A percentile compares a stretch with the other conserved stretches of the same genome.
These are phyloP conservation scores for Trichocladium antarcticum DNA, from an alignment of 495 filamentous ascomycete genomes.

Conservation along the genomic window DNA sequence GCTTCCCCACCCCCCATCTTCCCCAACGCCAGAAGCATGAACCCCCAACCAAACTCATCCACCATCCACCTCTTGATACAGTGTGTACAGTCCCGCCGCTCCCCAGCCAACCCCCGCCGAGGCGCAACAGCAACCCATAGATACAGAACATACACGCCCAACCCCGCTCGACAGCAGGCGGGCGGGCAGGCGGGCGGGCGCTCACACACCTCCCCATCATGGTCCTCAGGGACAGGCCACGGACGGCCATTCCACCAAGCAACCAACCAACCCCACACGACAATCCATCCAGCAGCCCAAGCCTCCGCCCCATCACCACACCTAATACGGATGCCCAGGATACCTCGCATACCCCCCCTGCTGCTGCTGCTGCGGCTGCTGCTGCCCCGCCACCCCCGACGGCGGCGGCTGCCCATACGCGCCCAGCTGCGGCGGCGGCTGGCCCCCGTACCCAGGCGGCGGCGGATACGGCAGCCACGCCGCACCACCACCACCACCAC, in stretches of 20 bases:
- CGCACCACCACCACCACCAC: background rate
- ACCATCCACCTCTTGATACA: background rate
- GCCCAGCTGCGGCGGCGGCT: constrained; percentile 7
- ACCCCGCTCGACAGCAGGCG: too few relatives aligned
- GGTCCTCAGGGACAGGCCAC: too few relatives aligned
- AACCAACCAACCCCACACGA: too few relatives aligned
- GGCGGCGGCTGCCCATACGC: constrained; percentile 12
- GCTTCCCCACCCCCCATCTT: background rate
- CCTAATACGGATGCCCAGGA: constrained; percentile 10
- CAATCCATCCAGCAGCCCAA: background rate
- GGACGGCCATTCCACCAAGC: too few relatives aligned
- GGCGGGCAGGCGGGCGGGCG: too few relatives aligned
- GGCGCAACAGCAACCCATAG: too few relatives aligned
- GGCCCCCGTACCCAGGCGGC: constrained; percentile 11
- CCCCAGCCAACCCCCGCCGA: too few relatives aligned
- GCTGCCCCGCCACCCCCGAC: constrained; percentile 5
- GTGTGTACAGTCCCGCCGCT: background rate
- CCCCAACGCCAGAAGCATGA: background rate
- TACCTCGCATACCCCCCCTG: constrained; percentile 7
- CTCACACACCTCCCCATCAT: too few relatives aligned
- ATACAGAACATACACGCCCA: too few relatives aligned
- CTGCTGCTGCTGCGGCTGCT: constrained; percentile 10
- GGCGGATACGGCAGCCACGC: constrained; percentile 11
- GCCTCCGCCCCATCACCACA: background rate
- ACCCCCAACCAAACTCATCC: background rate